phyloP scores from a whole-genome alignment of 345 rosid species.

The Ricinus communis region DNA sequence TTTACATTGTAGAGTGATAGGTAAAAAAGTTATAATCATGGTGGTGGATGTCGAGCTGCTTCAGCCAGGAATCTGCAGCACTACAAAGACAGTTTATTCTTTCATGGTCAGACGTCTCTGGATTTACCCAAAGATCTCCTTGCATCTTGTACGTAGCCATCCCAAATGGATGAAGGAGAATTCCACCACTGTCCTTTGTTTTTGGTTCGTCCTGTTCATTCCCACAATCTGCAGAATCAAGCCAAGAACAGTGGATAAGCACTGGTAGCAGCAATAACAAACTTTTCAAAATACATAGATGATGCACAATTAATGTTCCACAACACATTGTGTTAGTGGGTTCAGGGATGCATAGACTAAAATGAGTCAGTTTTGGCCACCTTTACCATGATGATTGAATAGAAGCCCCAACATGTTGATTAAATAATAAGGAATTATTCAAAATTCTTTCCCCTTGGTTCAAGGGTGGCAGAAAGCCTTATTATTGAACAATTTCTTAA shows the following conservation, averaged over 20 bases:
- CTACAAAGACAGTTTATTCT: constrained; percentile 40
- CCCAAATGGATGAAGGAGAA: constrained; percentile 64
- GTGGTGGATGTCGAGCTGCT: constrained; percentile 66
- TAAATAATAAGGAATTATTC: no score
- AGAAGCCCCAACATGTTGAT: not conserved
- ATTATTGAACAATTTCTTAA: no score
- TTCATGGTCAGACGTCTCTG: constrained; percentile 40
- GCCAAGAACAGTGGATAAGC: constrained; percentile 1
- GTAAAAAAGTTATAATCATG: constrained; percentile 39
- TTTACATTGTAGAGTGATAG: constrained; percentile 1
- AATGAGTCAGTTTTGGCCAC: not conserved
- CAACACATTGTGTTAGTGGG: no score
- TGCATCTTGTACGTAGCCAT: constrained; percentile 67
- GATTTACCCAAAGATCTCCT: constrained; percentile 62
- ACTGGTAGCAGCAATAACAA: no score
- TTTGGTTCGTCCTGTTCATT: not conserved
- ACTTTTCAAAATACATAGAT: no score
- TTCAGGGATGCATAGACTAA: no score
- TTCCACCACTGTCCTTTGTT: constrained; percentile 10
- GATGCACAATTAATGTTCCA: no score
- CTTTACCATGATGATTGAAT: not conserved
- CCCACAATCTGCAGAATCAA: constrained; percentile 29
- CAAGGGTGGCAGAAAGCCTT: no score
- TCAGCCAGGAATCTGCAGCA: constrained; percentile 83
- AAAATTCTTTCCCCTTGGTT: no score